phyloP scores from a whole-genome alignment of 176 grass and related monocot genomes.

The Aegilops speltoides region DNA sequence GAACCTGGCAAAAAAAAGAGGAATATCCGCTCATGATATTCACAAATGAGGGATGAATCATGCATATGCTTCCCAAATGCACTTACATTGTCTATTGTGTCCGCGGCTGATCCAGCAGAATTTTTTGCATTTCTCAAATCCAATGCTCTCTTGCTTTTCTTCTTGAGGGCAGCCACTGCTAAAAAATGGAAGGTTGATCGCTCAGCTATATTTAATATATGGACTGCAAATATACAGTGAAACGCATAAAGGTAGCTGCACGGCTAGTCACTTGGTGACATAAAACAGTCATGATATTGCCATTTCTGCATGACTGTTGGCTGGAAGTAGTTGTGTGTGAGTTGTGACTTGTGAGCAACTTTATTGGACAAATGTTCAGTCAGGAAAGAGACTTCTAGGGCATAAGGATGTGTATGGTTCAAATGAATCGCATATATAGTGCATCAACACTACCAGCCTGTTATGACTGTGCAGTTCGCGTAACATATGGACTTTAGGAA shows the following conservation, averaged over 20 bases:
- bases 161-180: constrained; percentile 23
- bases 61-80: neutral
- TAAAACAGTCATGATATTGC: neutral
- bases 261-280: neutral
- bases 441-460: neutral
- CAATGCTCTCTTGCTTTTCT: constrained; percentile 50
- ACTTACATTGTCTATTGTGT: constrained; percentile 37
- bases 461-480: neutral
- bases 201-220: constrained; percentile 1
- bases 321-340: neutral
- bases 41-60: neutral
- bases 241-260: neutral
- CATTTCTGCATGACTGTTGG: neutral
- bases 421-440: neutral
- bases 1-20: constrained; percentile 30
- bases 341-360: neutral
- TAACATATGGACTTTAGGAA: neutral
- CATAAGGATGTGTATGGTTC: neutral
- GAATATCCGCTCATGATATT: neutral
- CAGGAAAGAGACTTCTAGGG: constrained; percentile 9
- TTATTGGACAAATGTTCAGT: neutral
- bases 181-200: neutral
- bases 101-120: constrained; percentile 40
- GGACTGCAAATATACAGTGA: neutral
- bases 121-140: constrained; percentile 29